Conservation (phyloP, 257 asterid species). For the Scutellaria minor region DNA sequence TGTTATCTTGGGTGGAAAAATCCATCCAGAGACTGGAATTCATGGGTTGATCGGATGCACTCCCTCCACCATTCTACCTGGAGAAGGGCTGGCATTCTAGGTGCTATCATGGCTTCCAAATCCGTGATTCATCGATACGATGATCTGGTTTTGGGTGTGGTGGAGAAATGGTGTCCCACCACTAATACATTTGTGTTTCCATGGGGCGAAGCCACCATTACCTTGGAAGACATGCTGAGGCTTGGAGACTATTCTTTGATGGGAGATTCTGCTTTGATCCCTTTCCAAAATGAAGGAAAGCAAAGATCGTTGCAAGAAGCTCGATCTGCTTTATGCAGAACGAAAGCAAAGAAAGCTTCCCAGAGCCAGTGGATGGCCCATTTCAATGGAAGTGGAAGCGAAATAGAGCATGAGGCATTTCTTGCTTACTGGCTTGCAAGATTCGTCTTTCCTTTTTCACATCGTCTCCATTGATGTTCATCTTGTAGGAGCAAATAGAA, state of each 20-base stretch:
- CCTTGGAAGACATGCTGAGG: conserved; percentile 45
- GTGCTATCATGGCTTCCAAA: conserved; percentile 34
- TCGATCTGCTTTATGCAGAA: background rate
- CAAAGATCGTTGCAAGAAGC: background rate
- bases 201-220: conserved; percentile 54
- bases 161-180: conserved; percentile 38
- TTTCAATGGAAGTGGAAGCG: conserved; percentile 35
- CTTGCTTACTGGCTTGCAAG: conserved; percentile 43
- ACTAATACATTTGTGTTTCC: conserved; percentile 40
- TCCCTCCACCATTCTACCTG: conserved; percentile 18
- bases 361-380: conserved; percentile 23
- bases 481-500: conserved; percentile 32
- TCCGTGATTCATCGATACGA: background rate
- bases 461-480: conserved; percentile 32
- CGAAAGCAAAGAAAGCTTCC: background rate
- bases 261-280: conserved; percentile 33
- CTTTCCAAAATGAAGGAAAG: background rate
- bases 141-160: conserved; percentile 33
- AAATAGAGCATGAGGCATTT: conserved; percentile 45
- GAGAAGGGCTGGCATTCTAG: conserved; percentile 39
- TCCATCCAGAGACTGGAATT: conserved; percentile 13
- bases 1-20: conserved; percentile 17
- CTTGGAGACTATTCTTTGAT: conserved; percentile 47
- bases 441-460: conserved; percentile 32
- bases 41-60: conserved; percentile 23